phyloP scores from a whole-genome alignment of 768 basidiomycete genomes.

The Suillus plorans region DNA sequence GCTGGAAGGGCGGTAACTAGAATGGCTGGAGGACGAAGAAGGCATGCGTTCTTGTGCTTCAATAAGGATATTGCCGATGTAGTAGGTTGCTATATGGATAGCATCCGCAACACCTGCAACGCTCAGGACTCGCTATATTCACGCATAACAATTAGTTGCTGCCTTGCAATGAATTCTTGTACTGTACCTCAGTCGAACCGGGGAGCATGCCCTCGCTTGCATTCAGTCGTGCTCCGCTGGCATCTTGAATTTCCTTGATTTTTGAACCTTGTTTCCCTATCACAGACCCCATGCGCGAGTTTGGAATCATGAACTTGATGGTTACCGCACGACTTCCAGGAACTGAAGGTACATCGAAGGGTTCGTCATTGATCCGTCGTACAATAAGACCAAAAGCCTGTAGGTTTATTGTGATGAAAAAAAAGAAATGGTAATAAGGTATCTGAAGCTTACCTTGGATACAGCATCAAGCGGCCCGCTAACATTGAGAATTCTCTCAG shows the following conservation, averaged over 20 bases:
- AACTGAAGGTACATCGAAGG: conserved; percentile 95
- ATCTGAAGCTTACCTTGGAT: conserved; percentile 71
- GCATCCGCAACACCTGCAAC: conserved; percentile 99
- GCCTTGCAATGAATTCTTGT: not conserved
- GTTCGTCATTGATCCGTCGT: conserved; percentile 97
- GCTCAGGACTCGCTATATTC: conserved; percentile 84
- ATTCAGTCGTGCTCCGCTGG: conserved; percentile 92
- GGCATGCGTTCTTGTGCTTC: conserved; percentile 88
- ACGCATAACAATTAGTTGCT: conserved; percentile 17
- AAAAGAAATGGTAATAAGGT: conserved; percentile 4
- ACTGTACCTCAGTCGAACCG: conserved; percentile 92
- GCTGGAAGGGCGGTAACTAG: conserved; percentile 68
- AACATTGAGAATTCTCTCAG: conserved; percentile 97
- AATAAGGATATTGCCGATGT: conserved; percentile 96
- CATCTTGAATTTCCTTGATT: conserved; percentile 99
- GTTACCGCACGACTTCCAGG: conserved; percentile 98
- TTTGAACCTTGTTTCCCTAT: conserved; percentile 98
- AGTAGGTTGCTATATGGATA: conserved; percentile 98
- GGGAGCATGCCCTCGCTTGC: conserved; percentile 98
- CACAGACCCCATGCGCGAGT: conserved; percentile 98
- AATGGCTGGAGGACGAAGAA: conserved; percentile 51
- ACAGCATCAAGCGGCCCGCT: conserved; percentile 98
- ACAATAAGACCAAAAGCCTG: conserved; percentile 99
- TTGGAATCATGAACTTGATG: conserved; percentile 99
- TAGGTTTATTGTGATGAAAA: not conserved